These are phyloP conservation scores for Podila minutissima DNA, from an alignment of 192 early-diverging fungal species.

Conservation along the genomic window DNA sequence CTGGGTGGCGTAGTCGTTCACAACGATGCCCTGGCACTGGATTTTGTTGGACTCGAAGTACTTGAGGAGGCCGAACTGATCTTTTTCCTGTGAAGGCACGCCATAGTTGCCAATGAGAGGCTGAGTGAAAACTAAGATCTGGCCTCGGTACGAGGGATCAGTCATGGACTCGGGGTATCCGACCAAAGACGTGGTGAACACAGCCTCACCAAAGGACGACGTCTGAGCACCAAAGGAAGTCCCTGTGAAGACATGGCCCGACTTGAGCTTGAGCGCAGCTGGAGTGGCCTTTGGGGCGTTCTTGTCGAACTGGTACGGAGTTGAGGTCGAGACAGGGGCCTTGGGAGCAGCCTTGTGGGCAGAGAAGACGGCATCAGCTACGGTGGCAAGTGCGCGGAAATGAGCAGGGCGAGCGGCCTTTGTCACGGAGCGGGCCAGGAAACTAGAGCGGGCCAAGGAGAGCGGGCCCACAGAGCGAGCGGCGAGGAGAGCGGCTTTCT, in stretches of 20 bases:
- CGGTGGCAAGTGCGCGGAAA: slow-evolving; percentile 58
- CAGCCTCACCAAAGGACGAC: slow-evolving; percentile 85
- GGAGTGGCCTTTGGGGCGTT: slow-evolving; percentile 58
- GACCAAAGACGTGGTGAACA: slow-evolving; percentile 94
- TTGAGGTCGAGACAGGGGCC: slow-evolving; percentile 19
- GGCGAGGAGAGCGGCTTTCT: slow-evolving; percentile 12
- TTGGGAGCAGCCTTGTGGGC: slow-evolving; percentile 41
- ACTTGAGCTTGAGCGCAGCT: slow-evolving; percentile 78
- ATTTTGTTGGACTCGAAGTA: slow-evolving; percentile 91
- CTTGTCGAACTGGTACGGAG: slow-evolving; percentile 40
- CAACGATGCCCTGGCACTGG: slow-evolving; percentile 88
- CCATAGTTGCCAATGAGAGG: slow-evolving; percentile 98
- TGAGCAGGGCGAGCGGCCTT: neutral
- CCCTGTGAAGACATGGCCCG: slow-evolving; percentile 86
- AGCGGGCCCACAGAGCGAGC: slow-evolving; percentile 14
- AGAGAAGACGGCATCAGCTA: slow-evolving; percentile 64
- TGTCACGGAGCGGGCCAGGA: neutral
- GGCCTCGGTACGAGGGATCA: slow-evolving; percentile 96
- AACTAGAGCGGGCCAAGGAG: slow-evolving; percentile 6
- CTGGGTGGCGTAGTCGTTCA: slow-evolving; percentile 90
- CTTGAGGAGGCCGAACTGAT: slow-evolving; percentile 83
- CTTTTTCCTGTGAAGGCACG: slow-evolving; percentile 78
- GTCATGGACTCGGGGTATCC: slow-evolving; percentile 99
- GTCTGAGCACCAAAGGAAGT: slow-evolving; percentile 86
- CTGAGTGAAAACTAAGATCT: slow-evolving; percentile 97